A percentile compares a stretch with the other conserved stretches of the same genome.
phyloP scores from a whole-genome alignment of 1,284 basidiomycete species.

The Xerocomus minutiporus region DNA sequence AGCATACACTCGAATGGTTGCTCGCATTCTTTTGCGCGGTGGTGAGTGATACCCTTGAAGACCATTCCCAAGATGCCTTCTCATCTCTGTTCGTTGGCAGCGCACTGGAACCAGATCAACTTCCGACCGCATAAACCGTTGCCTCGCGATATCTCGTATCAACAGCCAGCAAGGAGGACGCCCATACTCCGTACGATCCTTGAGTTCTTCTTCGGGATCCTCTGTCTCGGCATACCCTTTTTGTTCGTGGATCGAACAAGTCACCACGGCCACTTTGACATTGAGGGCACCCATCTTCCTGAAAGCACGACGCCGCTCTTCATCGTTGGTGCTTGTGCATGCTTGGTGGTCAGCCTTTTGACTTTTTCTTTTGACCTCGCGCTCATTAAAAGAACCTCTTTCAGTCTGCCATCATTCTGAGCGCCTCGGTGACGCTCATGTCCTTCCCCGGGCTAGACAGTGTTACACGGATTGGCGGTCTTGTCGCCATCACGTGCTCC shows the following conservation, averaged over 20 bases:
- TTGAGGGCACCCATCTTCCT: conserved; percentile 47
- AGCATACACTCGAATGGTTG: conserved; percentile 63
- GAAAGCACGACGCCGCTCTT: conserved; percentile 54
- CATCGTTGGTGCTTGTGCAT: conserved; percentile 58
- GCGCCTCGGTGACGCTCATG: conserved; percentile 73
- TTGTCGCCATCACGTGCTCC: conserved; percentile 63
- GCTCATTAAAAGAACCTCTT: not conserved
- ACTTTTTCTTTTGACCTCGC: not conserved
- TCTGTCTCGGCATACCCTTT: conserved; percentile 72
- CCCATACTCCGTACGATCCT: conserved; percentile 47
- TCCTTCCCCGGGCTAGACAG: conserved; percentile 66
- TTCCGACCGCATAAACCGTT: conserved; percentile 61
- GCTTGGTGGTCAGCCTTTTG: conserved; percentile 54
- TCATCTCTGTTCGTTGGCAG: conserved; percentile 33
- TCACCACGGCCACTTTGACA: conserved; percentile 45
- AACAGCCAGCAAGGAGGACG: conserved; percentile 30
- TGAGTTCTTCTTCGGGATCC: conserved; percentile 54
- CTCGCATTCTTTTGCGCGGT: conserved; percentile 62
- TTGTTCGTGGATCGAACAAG: conserved; percentile 55
- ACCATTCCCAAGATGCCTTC: not conserved
- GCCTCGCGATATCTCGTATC: conserved; percentile 45
- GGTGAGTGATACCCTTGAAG: conserved; percentile 40
- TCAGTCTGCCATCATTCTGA: conserved; percentile 73
- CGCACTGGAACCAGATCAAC: conserved; percentile 66
- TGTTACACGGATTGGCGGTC: conserved; percentile 54